These are phyloP conservation scores for Eimeria brunetti DNA, from an alignment of 169 alveolate genomes.

Conservation along the genomic window DNA sequence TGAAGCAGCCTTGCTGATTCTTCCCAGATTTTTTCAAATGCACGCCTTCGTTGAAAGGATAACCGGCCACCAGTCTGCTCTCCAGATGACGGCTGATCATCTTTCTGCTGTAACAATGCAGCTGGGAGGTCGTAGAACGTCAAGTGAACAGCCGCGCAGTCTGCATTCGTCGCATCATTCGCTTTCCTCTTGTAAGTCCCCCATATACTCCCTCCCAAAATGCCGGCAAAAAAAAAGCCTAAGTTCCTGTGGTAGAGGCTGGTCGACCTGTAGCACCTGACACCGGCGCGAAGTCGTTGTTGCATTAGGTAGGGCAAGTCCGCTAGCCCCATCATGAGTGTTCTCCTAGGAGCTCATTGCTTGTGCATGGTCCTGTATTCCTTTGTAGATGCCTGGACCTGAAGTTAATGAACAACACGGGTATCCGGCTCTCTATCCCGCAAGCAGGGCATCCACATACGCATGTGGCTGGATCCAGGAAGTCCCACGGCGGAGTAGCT, in stretches of 20 bases:
- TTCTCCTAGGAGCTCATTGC: not conserved
- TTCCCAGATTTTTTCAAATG: conserved; percentile 34
- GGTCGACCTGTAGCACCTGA: conserved; percentile 36
- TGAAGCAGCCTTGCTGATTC: conserved; percentile 59
- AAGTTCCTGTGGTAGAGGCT: conserved; percentile 61
- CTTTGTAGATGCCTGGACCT: not conserved
- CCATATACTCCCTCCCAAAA: conserved; percentile 39
- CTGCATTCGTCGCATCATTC: conserved; percentile 30
- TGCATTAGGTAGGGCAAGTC: conserved; percentile 41
- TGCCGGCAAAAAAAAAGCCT: conserved; percentile 50
- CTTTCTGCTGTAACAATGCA: conserved; percentile 1
- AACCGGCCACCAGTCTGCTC: not conserved
- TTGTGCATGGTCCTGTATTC: not conserved
- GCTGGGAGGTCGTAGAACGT: conserved; percentile 31
- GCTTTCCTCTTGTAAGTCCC: conserved; percentile 10
- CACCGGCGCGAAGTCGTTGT: not conserved
- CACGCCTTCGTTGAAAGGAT: conserved; percentile 5
- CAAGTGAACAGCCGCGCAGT: conserved; percentile 36
- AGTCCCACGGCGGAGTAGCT: not conserved
- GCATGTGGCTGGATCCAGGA: not conserved
- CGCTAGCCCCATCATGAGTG: conserved; percentile 19
- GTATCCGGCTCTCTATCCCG: not conserved
- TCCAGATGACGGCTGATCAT: not conserved
- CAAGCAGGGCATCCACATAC: not conserved
- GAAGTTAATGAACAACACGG: not conserved